Base-by-base conservation (phyloP, 2,329 filamentous ascomycete genomes). In the Cercospora janseana region DNA sequence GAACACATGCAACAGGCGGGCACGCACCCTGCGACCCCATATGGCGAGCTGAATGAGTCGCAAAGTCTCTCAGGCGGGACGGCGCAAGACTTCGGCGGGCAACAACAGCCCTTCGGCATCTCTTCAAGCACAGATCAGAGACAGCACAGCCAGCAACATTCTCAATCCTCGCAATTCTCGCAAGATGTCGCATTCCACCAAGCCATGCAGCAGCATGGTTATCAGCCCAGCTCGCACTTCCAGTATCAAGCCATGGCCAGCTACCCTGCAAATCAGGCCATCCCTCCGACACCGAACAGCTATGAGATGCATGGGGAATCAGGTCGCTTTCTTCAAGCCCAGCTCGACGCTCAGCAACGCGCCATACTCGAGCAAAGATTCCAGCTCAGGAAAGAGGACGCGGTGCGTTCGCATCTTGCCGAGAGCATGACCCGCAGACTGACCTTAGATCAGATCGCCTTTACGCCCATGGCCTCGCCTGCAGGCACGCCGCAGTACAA, bases 381-480 rank as follows among this genome's bases (percentile, higher is more conserved):
- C 63, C 80, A 83, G 61, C 75, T 80, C 59, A 70, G 82, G 58
- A 86, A 87, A 61, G 83, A 88, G 46, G 83, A 87, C 61, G 79
- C 85, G 68, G 85, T 75, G 66, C 38, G 85, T 75, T 66, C 37
- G 79, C 80, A 42, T 21, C 10, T 24, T 20, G 32, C 35, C 15
- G n/a, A 16, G 23, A 16, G 37, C 34, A 49, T 32, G 26, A 44
- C 49, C 27, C 28, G 46, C 24, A 38, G 50, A 43, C 54, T 56
- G 53, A 58, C 56, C 49, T 41, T 31, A 34, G 40, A 42, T 26
- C 51, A 60, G 54, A 61, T 61, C 24, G 60, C 60, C 7, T 91
- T 91, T 64, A 92, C 87, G 2, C 88, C 88, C 1, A 77, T 92
- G 23, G 87, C 88, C 8, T 91, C 88, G 13, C 88, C 88, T n/a